Conservation (phyloP, 495 filamentous ascomycete species). For the Lentithecium fluviatile region DNA sequence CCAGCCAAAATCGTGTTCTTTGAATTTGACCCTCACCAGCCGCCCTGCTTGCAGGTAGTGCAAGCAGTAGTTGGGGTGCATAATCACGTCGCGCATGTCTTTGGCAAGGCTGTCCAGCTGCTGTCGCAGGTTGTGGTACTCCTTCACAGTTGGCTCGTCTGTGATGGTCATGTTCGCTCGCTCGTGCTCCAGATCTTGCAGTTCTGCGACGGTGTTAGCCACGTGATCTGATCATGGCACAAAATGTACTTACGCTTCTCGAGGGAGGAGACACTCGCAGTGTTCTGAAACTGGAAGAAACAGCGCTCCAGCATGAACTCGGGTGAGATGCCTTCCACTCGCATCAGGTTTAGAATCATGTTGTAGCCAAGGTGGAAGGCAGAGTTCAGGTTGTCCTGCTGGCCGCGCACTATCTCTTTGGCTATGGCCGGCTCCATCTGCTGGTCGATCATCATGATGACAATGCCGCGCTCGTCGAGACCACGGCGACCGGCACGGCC, state of each 20-base stretch:
- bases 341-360: constrained; percentile 94
- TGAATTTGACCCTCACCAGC: constrained; percentile 76
- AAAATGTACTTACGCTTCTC: constrained; percentile 59
- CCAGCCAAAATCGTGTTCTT: constrained; percentile 86
- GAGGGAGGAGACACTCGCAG: constrained; percentile 73
- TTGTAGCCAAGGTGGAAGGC: constrained; percentile 99
- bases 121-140: constrained; percentile 84
- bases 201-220: constrained; percentile 52
- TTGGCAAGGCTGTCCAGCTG: constrained; percentile 77
- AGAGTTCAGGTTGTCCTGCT: constrained; percentile 94
- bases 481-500: constrained; percentile 93
- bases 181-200: constrained; percentile 70
- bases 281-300: constrained; percentile 97
- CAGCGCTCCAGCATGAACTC: constrained; percentile 96
- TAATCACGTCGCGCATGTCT: constrained; percentile 84
- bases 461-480: constrained; percentile 96
- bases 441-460: constrained; percentile 98
- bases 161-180: constrained; percentile 69
- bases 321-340: constrained; percentile 93
- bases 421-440: constrained; percentile 94
- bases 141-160: constrained; percentile 83
- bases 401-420: constrained; percentile 89
- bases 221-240: neutral
- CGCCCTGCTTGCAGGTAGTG: constrained; percentile 79
- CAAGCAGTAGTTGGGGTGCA: constrained; percentile 79